Base-by-base conservation (phyloP, 345 rosid genomes). In the Moricandia moricandioides region DNA sequence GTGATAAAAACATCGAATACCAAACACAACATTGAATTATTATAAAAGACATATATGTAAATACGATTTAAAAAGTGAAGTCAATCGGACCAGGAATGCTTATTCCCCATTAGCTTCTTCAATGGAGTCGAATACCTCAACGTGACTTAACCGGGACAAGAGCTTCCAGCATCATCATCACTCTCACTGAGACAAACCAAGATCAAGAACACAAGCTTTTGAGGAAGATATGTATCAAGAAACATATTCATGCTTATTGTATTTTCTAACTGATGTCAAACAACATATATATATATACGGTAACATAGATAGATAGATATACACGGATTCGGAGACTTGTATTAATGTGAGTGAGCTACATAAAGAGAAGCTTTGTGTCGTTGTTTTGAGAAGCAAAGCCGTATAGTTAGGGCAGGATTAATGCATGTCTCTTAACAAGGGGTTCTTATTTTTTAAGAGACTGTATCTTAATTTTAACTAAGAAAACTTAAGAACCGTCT, bases 71-170 rank as follows among this genome's bases (percentile, higher is more conserved):
- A 34, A 57, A 18, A 35, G 24, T 5, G 60, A 60, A 21, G 56
- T 29, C 31, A 17, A 37, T 26, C 81, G 77, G 81, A 78, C 81
- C 81, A 77, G 66, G 73, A 78, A 21, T 72, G 77, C 81, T 59
- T 72, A 78, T 78, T 78, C 81, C 81, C 81, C 77, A 58, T 12
- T 67, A 14, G 65, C 74, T 67, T 59, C 68, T 30, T 34, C 57
- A 47, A 8, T 13, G 35, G 35, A 45, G 31, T 59, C 7, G 58
- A 49, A 1, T 14, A 18, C 18, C 24, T 49, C 56, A 39, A 72
- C 29, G 24, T 61, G 77, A 62, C 33, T 67, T 67, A 78, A 43
- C 52, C 52, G 7, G 27, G 37, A 60, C 68, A 37, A 16, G 26
- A 59, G 27, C 58, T 35, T 59, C 69, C 62, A 64, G 6, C 61